phyloP scores from a whole-genome alignment of 2,329 filamentous ascomycete species.

The Aspergillus brunneoviolaceus region DNA sequence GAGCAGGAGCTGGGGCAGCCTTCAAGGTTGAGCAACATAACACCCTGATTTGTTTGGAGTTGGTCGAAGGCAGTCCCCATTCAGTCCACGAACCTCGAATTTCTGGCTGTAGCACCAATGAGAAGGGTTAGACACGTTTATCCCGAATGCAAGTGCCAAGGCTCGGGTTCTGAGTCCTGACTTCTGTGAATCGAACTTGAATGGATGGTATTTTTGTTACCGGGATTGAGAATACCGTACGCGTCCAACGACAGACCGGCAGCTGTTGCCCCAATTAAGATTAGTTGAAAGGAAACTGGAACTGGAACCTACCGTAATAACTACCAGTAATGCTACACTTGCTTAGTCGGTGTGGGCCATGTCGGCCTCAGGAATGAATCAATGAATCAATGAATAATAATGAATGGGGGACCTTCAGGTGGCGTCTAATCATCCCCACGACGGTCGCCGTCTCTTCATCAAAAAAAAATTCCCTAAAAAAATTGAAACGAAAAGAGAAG shows the following conservation, averaged over 20 bases:
- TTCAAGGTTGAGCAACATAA: too few relatives aligned
- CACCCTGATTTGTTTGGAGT: not conserved
- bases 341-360: too few relatives aligned
- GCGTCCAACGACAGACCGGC: not conserved
- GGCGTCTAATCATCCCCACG: not conserved
- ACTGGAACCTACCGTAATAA: too few relatives aligned
- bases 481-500: too few relatives aligned
- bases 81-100: not conserved
- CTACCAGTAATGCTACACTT: too few relatives aligned
- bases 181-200: not conserved
- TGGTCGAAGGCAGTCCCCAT: not conserved
- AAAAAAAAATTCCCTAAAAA: too few relatives aligned
- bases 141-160: not conserved
- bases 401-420: not conserved
- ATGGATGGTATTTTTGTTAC: not conserved
- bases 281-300: not conserved
- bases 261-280: not conserved
- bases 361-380: not conserved
- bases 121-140: not conserved
- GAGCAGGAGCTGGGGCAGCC: too few relatives aligned
- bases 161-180: not conserved
- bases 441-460: not conserved
- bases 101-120: not conserved
- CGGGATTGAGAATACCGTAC: not conserved
- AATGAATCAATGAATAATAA: not conserved